Percentiles rank a stretch among this genome's conserved stretches.
Evolutionary conservation across 164 flowering plant species (phyloP).

Genomic region (Saururus chinensis): DNA sequence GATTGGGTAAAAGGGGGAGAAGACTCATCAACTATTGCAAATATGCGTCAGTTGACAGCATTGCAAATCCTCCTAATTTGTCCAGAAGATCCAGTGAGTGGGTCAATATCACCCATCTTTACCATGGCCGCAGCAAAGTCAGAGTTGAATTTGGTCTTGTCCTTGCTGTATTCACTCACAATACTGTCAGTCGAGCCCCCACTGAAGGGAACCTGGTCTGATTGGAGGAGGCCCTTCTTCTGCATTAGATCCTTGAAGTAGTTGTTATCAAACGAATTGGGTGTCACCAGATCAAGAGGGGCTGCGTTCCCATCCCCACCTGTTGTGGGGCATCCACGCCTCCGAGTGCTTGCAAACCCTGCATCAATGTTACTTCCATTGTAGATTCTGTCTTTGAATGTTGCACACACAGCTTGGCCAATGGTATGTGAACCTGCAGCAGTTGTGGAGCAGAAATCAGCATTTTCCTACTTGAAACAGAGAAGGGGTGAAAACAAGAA

Average conservation of each 20-base stretch:
- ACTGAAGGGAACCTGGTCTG: slow-evolving; percentile 12
- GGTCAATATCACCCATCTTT: too few species aligned
- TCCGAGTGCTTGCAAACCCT: slow-evolving; percentile 25
- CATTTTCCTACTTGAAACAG: background rate
- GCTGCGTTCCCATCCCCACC: slow-evolving; percentile 24
- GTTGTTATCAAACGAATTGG: too few species aligned
- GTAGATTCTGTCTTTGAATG: too few species aligned
- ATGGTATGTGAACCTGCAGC: slow-evolving; percentile 8
- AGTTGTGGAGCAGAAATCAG: too few species aligned
- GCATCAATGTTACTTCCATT: slow-evolving; percentile 32
- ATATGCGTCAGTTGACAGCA: too few species aligned
- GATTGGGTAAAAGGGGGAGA: too few species aligned
- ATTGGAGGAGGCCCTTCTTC: slow-evolving; percentile 9
- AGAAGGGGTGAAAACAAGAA: too few species aligned
- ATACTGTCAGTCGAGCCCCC: too few species aligned
- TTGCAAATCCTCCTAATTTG: too few species aligned
- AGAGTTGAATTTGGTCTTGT: background rate
- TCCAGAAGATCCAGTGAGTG: too few species aligned
- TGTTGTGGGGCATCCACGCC: slow-evolving; percentile 24
- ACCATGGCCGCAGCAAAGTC: slow-evolving; percentile 1
- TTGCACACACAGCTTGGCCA: too few species aligned
- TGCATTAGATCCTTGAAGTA: slow-evolving; percentile 34
- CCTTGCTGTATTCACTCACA: slow-evolving; percentile 8
- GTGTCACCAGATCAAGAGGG: slow-evolving; percentile 42
- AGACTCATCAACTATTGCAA: too few species aligned